Percentiles rank a stretch among this genome's conserved stretches.
These are phyloP conservation scores for Sideroxylon spinosum DNA, from an alignment of 179 eudicot genomes.

Conservation along the genomic window DNA sequence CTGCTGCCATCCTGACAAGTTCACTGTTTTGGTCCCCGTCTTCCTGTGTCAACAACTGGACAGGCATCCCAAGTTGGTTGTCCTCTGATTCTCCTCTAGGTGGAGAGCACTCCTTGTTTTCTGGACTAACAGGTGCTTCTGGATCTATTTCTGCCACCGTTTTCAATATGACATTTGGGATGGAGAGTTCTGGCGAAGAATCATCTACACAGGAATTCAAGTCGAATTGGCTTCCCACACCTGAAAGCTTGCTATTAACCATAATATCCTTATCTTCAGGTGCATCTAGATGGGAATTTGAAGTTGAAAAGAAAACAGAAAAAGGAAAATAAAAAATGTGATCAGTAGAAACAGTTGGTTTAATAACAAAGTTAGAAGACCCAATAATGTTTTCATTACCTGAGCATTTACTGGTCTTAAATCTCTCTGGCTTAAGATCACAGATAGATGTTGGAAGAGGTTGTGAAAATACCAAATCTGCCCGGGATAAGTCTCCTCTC, in stretches of 20 bases:
- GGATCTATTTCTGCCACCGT: conserved; percentile 28
- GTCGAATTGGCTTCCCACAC: conserved; percentile 21
- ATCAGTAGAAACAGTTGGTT: too few species aligned
- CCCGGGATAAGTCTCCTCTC: conserved; percentile 2
- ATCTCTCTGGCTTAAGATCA: conserved; percentile 9
- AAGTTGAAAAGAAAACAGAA: too few species aligned
- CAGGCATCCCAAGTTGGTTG: conserved; percentile 22
- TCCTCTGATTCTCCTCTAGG: conserved; percentile 55
- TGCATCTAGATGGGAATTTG: not conserved
- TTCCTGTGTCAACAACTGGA: conserved; percentile 16
- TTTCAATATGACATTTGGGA: not conserved
- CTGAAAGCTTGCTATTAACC: conserved; percentile 15
- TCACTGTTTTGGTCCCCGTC: conserved; percentile 22
- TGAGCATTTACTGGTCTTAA: conserved; percentile 14
- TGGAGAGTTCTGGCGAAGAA: conserved; percentile 9
- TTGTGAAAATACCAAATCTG: not conserved
- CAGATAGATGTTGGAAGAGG: conserved; percentile 9
- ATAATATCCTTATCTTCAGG: not conserved
- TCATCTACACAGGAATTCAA: conserved; percentile 29
- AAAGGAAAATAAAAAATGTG: too few species aligned
- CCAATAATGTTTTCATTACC: not conserved
- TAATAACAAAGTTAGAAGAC: too few species aligned
- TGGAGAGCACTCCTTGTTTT: conserved; percentile 55
- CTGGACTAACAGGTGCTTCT: conserved; percentile 66
- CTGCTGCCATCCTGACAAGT: conserved; percentile 41